A percentile compares a stretch with the other conserved stretches of the same genome.
Conservation (phyloP, 2,329 filamentous ascomycete species). For the Sporothrix schenckii region DNA sequence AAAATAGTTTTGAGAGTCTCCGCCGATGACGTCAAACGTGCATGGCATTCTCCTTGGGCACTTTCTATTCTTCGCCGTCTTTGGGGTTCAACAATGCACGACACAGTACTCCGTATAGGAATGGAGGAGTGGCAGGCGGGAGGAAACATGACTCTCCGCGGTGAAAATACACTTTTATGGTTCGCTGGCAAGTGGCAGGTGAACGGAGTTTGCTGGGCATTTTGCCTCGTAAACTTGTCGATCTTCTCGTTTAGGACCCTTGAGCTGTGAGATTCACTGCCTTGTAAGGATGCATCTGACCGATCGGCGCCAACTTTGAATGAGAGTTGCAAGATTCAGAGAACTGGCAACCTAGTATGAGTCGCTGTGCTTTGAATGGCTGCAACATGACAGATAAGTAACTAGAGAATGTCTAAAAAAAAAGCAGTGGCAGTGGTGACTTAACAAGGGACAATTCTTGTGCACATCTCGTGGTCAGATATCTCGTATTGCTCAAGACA, state of each 20-base stretch:
- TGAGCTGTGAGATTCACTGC: background rate
- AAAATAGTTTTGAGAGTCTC: slow-evolving; percentile 2
- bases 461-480: background rate
- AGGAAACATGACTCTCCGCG: slow-evolving; percentile 13
- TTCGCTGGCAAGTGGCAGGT: background rate
- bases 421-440: no score
- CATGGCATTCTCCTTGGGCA: slow-evolving; percentile 1
- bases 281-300: slow-evolving; percentile 10
- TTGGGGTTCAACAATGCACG: background rate
- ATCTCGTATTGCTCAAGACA: slow-evolving; percentile 21
- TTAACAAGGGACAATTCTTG: background rate
- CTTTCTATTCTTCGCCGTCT: background rate
- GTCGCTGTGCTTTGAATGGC: no score
- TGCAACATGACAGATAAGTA: background rate
- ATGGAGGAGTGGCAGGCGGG: background rate
- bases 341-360: background rate
- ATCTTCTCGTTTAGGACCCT: slow-evolving; percentile 9
- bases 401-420: no score
- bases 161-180: background rate
- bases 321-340: background rate
- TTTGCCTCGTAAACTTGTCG: slow-evolving; percentile 1
- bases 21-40: slow-evolving; percentile 4
- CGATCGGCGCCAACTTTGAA: slow-evolving; percentile 19
- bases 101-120: background rate
- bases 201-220: background rate